Evolutionary conservation across 2,329 filamentous ascomycete species (phyloP).

Genomic region (Pyricularia pennisetigena): DNA sequence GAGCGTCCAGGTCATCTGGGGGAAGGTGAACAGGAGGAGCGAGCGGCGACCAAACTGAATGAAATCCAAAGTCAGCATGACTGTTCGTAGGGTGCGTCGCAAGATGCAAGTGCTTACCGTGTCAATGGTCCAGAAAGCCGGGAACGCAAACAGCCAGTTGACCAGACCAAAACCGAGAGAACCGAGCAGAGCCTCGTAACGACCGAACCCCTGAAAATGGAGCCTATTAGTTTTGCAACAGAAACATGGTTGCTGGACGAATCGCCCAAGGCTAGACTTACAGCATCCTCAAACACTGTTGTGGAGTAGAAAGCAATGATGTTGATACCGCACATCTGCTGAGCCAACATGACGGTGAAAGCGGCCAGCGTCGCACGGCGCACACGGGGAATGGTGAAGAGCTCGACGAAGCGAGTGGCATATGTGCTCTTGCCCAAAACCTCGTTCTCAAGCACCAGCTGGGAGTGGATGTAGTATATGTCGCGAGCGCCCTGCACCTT

Average conservation of each 20-base stretch:
- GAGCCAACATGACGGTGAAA: conserved; percentile 70
- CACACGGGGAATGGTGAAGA: conserved; percentile 60
- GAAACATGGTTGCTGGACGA: conserved; percentile 16
- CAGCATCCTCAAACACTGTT: conserved; percentile 37
- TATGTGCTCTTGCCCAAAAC: conserved; percentile 44
- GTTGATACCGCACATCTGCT: conserved; percentile 62
- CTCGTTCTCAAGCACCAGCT: conserved; percentile 50
- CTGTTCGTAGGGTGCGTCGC: background rate
- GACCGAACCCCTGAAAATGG: conserved; percentile 30
- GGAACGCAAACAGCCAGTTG: conserved; percentile 57
- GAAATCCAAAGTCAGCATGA: background rate
- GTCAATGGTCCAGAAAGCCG: conserved; percentile 56
- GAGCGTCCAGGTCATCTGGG: conserved; percentile 56
- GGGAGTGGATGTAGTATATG: conserved; percentile 54
- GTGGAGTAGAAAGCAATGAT: conserved; percentile 70
- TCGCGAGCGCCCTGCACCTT: conserved; percentile 50
- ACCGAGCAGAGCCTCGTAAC: conserved; percentile 47
- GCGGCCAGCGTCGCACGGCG: conserved; percentile 67
- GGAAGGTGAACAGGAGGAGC: conserved; percentile 55
- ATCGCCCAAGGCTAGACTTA: background rate
- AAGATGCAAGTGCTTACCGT: conserved; percentile 21
- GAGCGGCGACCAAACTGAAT: conserved; percentile 44
- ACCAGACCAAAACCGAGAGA: conserved; percentile 57
- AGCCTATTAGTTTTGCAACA: conserved; percentile 21
- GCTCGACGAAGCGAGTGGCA: conserved; percentile 49